Conservation (phyloP, 2,329 filamentous ascomycete species). For the Fusarium sterilihyphosum region DNA sequence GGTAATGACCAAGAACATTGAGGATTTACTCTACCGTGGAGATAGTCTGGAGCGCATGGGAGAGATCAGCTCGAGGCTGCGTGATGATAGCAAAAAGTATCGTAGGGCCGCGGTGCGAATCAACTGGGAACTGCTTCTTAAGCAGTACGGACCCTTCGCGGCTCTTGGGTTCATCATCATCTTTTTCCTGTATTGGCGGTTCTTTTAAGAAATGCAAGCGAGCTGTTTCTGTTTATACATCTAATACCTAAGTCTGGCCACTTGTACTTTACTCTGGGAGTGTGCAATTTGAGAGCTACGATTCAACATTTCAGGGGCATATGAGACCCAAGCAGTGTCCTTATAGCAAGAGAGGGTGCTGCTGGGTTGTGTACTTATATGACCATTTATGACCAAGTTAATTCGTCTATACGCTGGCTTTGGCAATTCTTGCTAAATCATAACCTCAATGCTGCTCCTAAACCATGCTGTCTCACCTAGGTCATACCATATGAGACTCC, state of each 20-base stretch:
- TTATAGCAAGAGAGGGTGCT: not conserved
- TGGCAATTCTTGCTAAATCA: constrained; percentile 31
- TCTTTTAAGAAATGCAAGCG: constrained; percentile 70
- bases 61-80: constrained; percentile 85
- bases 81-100: constrained; percentile 96
- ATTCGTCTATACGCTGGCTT: constrained; percentile 20
- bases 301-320: not conserved
- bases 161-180: constrained; percentile 84
- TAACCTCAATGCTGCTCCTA: constrained; percentile 17
- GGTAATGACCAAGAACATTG: constrained; percentile 99
- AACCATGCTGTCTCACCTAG: constrained; percentile 8
- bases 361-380: constrained; percentile 37
- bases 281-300: not conserved
- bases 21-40: constrained; percentile 93
- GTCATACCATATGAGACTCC: constrained; percentile 28
- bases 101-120: constrained; percentile 91
- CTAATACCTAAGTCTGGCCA: constrained; percentile 19
- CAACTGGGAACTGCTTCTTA: constrained; percentile 96
- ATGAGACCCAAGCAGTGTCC: not conserved
- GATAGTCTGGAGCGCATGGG: constrained; percentile 97
- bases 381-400: constrained; percentile 27
- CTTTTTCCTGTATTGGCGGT: constrained; percentile 90
- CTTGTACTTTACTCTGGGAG: not conserved
- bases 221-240: constrained; percentile 19
- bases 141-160: constrained; percentile 95